These are phyloP conservation scores for Linnemannia zychae DNA, from an alignment of 192 early-diverging fungal genomes.

Conservation along the genomic window DNA sequence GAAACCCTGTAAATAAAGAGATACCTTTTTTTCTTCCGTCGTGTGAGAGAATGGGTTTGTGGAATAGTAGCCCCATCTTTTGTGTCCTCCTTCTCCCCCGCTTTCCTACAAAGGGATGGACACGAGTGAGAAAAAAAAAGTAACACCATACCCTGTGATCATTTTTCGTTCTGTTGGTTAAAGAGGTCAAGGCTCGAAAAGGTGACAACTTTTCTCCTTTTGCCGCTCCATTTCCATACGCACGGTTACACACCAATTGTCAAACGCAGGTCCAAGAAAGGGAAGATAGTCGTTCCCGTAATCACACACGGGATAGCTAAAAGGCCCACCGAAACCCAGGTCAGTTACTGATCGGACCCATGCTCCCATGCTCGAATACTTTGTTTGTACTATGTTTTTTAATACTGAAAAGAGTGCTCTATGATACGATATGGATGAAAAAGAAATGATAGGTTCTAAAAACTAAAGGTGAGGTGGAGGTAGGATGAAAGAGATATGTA, in stretches of 20 bases:
- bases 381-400: not conserved
- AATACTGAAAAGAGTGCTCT: not conserved
- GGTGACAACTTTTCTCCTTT: not conserved
- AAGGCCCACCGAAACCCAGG: not conserved
- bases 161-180: not conserved
- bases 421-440: constrained; percentile 6
- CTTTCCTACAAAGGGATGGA: not conserved
- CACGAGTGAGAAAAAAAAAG: not conserved
- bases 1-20: constrained; percentile 16
- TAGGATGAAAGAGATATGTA: not conserved
- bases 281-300: too few relatives aligned
- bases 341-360: too few relatives aligned
- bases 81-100: not conserved
- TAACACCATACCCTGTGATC: not conserved
- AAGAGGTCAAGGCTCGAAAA: not conserved
- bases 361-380: too few relatives aligned
- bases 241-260: not conserved
- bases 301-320: not conserved
- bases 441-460: constrained; percentile 1
- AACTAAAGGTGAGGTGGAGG: not conserved
- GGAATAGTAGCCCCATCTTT: not conserved
- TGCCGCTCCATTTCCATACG: not conserved
- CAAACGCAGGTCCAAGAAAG: not conserved
- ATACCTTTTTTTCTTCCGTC: not conserved
- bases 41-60: not conserved